Percentiles rank a stretch among this genome's conserved stretches.
Conservation (phyloP, 768 basidiomycete genomes). For the Phlegmacium glaucopus region DNA sequence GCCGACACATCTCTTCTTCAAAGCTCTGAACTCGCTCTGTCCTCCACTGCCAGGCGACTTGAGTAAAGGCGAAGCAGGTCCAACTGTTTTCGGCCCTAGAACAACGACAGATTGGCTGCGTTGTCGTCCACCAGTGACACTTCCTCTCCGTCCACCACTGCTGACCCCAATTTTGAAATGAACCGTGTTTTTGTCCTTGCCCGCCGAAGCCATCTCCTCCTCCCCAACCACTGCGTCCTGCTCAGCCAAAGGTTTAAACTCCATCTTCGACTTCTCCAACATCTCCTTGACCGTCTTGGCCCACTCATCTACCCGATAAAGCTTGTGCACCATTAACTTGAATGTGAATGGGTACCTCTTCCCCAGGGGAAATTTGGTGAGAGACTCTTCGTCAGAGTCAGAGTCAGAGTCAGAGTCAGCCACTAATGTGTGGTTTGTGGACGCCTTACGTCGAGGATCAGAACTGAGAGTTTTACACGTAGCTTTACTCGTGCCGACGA, state of each 20-base stretch:
- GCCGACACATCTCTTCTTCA: constrained; percentile 57
- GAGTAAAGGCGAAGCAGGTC: background rate
- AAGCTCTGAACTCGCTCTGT: constrained; percentile 25
- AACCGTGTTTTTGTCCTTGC: constrained; percentile 14
- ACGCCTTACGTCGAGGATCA: constrained; percentile 23
- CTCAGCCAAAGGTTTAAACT: constrained; percentile 55
- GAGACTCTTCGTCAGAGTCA: constrained; percentile 20
- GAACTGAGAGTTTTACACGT: background rate
- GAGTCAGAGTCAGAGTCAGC: constrained; percentile 3
- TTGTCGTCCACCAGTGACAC: constrained; percentile 16
- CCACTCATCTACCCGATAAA: constrained; percentile 63
- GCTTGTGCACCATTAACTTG: constrained; percentile 63
- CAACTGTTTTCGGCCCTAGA: constrained; percentile 8
- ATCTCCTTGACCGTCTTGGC: constrained; percentile 49
- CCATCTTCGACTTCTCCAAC: constrained; percentile 48
- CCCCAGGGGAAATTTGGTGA: constrained; percentile 41
- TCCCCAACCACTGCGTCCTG: constrained; percentile 13
- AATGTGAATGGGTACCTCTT: constrained; percentile 58
- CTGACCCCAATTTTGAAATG: constrained; percentile 24
- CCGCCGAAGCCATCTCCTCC: constrained; percentile 5
- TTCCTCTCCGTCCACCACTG: constrained; percentile 13
- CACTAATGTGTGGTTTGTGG: constrained; percentile 3
- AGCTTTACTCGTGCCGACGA: constrained; percentile 13
- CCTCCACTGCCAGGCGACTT: background rate
- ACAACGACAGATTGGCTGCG: constrained; percentile 32